A percentile compares a stretch with the other conserved stretches of the same genome.
phyloP scores from a whole-genome alignment of 805 yeast species.

The Jamesozyma jinghongensis region DNA sequence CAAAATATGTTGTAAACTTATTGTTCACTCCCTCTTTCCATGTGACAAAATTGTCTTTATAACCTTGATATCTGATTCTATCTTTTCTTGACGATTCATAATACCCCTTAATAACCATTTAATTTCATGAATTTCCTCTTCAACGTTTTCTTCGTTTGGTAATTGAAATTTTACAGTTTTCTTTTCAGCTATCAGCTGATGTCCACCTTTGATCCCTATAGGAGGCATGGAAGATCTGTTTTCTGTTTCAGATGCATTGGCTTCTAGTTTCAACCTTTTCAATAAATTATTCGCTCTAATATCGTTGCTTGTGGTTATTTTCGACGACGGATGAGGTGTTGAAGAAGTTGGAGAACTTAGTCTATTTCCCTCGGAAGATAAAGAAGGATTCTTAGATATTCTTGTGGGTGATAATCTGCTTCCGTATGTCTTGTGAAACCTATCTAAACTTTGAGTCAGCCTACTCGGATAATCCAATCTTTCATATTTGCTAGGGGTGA shows the following conservation, averaged over 20 bases:
- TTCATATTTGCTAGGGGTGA: constrained; percentile 3
- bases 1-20: no score
- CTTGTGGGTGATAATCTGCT: constrained; percentile 19
- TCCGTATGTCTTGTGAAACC: not conserved
- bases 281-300: constrained; percentile 12
- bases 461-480: not conserved
- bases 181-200: constrained; percentile 1
- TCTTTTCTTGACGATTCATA: constrained; percentile 11
- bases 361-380: no score
- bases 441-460: constrained; percentile 4
- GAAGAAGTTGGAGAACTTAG: not conserved
- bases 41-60: not conserved
- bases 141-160: constrained; percentile 8
- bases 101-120: constrained; percentile 8
- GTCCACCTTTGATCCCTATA: no score
- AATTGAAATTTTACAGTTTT: constrained; percentile 28
- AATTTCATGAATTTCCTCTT: constrained; percentile 8
- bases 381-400: not conserved
- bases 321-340: not conserved
- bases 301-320: no score
- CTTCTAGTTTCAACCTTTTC: constrained; percentile 8
- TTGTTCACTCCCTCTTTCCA: not conserved
- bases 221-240: not conserved
- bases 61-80: constrained; percentile 7
- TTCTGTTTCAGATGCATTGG: constrained; percentile 1